Evolutionary conservation across 441 rosid genomes (phyloP).

Genomic region (Lepidium campestre): DNA sequence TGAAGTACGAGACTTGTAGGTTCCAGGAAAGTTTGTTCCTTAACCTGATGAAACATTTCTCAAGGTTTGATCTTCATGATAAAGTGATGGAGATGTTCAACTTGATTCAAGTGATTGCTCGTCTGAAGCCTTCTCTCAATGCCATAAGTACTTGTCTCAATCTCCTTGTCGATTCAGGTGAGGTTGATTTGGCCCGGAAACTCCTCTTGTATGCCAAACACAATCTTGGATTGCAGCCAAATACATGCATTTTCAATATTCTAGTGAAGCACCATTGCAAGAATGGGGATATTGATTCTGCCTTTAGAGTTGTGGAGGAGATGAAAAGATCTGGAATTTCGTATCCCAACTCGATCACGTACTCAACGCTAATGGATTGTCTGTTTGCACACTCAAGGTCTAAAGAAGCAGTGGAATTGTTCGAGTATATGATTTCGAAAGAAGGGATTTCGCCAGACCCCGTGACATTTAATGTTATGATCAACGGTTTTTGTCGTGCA

Average conservation of each 20-base stretch:
- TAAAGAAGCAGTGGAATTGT: constrained; percentile 64
- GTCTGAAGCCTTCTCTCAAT: constrained; percentile 72
- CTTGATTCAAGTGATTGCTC: constrained; percentile 54
- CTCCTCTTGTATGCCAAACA: constrained; percentile 47
- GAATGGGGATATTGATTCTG: constrained; percentile 54
- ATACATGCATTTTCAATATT: constrained; percentile 83
- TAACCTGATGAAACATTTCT: constrained; percentile 71
- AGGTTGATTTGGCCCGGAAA: constrained; percentile 41
- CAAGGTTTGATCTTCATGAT: constrained; percentile 41
- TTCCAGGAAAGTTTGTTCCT: constrained; percentile 76
- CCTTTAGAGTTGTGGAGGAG: constrained; percentile 60
- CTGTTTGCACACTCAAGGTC: constrained; percentile 55
- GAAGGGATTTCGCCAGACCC: constrained; percentile 73
- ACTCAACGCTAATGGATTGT: constrained; percentile 70
- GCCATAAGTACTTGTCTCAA: constrained; percentile 85
- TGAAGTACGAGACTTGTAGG: constrained; percentile 77
- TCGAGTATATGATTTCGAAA: constrained; percentile 80
- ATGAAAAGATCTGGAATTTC: constrained; percentile 57
- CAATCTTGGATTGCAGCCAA: constrained; percentile 49
- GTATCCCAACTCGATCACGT: constrained; percentile 74
- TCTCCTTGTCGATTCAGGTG: constrained; percentile 60
- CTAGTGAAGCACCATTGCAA: constrained; percentile 74
- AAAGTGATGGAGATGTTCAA: constrained; percentile 68
- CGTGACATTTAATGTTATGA: constrained; percentile 60
- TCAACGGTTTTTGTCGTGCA: constrained; percentile 60